Conservation (phyloP, 257 asterid genomes). For the Gentiana straminea region DNA sequence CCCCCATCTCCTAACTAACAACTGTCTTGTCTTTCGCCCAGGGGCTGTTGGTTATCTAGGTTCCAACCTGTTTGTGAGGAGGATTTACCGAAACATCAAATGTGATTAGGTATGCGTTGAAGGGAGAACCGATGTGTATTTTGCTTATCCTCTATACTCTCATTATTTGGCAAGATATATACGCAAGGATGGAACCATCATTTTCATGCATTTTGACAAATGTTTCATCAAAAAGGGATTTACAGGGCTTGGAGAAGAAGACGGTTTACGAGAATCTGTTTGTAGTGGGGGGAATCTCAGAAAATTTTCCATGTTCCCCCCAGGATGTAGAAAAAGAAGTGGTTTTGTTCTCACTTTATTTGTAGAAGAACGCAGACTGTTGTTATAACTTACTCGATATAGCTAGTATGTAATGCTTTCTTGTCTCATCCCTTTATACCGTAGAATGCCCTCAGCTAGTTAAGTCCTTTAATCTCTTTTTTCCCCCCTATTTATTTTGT, state of each 20-base stretch:
- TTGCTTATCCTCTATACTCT: slow-evolving; percentile 5
- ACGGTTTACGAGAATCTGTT: slow-evolving; percentile 22
- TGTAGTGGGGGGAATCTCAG: slow-evolving; percentile 14
- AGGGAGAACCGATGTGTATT: not conserved
- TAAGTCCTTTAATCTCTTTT: not conserved
- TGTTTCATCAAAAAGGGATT: slow-evolving; percentile 4
- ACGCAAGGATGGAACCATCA: slow-evolving; percentile 4
- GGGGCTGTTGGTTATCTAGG: slow-evolving; percentile 96
- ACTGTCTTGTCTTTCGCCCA: slow-evolving; percentile 11
- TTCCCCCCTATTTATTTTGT: slow-evolving; percentile 9
- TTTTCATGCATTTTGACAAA: slow-evolving; percentile 8
- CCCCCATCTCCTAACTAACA: too few species aligned
- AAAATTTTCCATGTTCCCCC: slow-evolving; percentile 19
- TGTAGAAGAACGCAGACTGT: slow-evolving; percentile 18
- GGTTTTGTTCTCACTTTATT: slow-evolving; percentile 14
- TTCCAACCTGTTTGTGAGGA: slow-evolving; percentile 84
- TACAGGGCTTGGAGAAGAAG: slow-evolving; percentile 16
- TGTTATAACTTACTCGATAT: slow-evolving; percentile 12
- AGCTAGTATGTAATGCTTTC: slow-evolving; percentile 16
- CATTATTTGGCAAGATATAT: slow-evolving; percentile 1
- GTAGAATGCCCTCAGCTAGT: slow-evolving; percentile 3
- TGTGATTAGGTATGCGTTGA: slow-evolving; percentile 37
- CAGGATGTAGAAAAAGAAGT: slow-evolving; percentile 18
- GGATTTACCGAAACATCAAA: slow-evolving; percentile 95
- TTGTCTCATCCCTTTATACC: slow-evolving; percentile 5